Evolutionary conservation across 306 rosid species (phyloP).

Genomic region (Vicia sativa): DNA sequence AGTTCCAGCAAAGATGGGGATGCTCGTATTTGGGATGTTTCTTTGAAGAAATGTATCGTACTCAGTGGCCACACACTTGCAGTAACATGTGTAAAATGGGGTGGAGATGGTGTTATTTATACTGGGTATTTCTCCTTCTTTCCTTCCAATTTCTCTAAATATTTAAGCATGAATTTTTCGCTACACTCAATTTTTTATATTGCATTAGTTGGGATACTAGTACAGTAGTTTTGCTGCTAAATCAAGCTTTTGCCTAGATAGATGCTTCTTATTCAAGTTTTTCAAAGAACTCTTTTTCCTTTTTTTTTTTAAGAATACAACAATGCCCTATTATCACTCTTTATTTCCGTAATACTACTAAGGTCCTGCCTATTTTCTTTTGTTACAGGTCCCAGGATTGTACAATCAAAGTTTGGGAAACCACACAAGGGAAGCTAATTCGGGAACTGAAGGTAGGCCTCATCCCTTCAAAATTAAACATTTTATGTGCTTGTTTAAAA

Average conservation of each 20-base stretch:
- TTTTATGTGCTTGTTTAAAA: too few species aligned
- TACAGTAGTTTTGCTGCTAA: slow-evolving; percentile 6
- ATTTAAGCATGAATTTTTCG: neutral
- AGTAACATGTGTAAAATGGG: slow-evolving; percentile 94
- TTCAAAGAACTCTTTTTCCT: neutral
- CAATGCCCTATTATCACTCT: neutral
- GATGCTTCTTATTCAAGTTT: neutral
- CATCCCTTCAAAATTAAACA: neutral
- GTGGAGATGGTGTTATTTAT: slow-evolving; percentile 95
- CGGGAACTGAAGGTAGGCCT: slow-evolving; percentile 76
- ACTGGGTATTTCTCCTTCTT: slow-evolving; percentile 63
- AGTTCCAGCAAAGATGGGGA: slow-evolving; percentile 98
- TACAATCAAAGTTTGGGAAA: slow-evolving; percentile 92
- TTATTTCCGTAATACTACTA: neutral
- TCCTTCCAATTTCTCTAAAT: slow-evolving; percentile 5
- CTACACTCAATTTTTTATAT: neutral
- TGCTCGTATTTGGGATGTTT: slow-evolving; percentile 93
- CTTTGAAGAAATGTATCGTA: slow-evolving; percentile 63
- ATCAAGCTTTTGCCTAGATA: neutral
- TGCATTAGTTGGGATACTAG: neutral
- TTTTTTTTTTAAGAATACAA: neutral
- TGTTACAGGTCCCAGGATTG: slow-evolving; percentile 83
- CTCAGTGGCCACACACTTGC: slow-evolving; percentile 93
- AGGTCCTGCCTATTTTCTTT: slow-evolving; percentile 31
- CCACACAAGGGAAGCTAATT: slow-evolving; percentile 86